phyloP scores from a whole-genome alignment of 2,329 filamentous ascomycete species.

The Escovopsis sp. region DNA sequence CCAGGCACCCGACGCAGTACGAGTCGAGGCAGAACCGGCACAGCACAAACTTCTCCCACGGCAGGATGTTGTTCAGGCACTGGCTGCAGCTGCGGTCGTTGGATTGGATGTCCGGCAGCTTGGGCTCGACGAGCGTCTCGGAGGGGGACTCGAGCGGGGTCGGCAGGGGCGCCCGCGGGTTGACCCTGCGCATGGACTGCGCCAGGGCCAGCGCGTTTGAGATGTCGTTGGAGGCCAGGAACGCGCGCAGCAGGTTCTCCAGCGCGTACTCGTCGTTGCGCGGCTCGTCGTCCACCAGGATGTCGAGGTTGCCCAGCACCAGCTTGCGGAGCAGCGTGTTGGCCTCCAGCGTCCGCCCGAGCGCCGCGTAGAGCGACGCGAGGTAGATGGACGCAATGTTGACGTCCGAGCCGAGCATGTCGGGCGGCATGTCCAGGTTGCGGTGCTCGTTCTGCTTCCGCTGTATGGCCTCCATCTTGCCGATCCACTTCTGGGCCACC shows the following conservation, averaged over 20 bases:
- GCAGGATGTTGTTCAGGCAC: conserved; percentile 21
- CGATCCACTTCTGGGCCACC: conserved; percentile 18
- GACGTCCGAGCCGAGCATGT: conserved; percentile 26
- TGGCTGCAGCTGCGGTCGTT: conserved; percentile 23
- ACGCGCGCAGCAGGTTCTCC: conserved; percentile 25
- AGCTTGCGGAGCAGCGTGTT: conserved; percentile 17
- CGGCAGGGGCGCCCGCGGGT: conserved; percentile 14
- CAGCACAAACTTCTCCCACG: conserved; percentile 18
- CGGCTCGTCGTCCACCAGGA: conserved; percentile 26
- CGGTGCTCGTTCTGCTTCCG: conserved; percentile 23
- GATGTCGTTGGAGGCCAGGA: conserved; percentile 24
- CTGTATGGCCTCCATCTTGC: conserved; percentile 21
- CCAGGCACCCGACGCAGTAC: conserved; percentile 22
- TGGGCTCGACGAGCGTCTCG: conserved; percentile 17
- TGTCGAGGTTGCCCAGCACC: conserved; percentile 22
- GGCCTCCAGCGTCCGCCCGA: conserved; percentile 14
- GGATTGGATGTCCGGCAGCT: conserved; percentile 22
- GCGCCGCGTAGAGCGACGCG: conserved; percentile 22
- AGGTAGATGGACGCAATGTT: conserved; percentile 28
- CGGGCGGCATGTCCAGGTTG: conserved; percentile 24
- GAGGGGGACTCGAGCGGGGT: conserved; percentile 17
- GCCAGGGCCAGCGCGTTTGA: conserved; percentile 22
- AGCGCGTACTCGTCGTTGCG: conserved; percentile 27
- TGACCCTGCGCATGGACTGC: conserved; percentile 25
- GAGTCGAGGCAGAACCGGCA: conserved; percentile 25